Evolutionary conservation across 306 rosid genomes (phyloP).

Genomic region (Carpinus fangiana): DNA sequence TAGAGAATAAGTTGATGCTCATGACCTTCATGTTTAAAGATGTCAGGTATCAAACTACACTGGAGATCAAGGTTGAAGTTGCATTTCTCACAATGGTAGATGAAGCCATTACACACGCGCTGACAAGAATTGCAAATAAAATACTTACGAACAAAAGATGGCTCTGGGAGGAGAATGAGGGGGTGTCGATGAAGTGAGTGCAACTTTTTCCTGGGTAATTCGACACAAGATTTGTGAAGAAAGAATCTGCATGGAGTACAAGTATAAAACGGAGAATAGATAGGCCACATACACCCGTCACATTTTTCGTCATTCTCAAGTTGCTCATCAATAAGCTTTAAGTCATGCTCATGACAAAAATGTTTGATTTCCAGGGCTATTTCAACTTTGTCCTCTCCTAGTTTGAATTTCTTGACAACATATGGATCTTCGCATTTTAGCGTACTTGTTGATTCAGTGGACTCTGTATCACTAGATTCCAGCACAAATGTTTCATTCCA

Average conservation of each 20-base stretch:
- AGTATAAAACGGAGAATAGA: background rate
- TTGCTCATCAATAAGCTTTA: background rate
- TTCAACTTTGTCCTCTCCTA: background rate
- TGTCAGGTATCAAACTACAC: background rate
- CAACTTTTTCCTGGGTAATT: background rate
- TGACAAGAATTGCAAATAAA: fast-evolving
- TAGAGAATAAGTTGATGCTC: background rate
- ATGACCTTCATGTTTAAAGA: background rate
- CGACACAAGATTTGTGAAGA: background rate
- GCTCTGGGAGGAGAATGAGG: fast-evolving
- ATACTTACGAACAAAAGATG: fast-evolving
- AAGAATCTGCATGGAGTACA: background rate
- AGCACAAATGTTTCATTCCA: no score
- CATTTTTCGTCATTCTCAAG: background rate
- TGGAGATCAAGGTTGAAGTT: background rate
- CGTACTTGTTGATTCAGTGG: no score
- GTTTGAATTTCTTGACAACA: background rate
- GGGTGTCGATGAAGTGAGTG: background rate
- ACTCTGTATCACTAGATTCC: no score
- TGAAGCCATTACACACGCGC: background rate
- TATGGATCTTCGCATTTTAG: background rate
- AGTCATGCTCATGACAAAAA: background rate
- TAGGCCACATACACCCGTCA: background rate
- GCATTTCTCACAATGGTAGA: background rate
- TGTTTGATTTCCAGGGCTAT: background rate